Evolutionary conservation across 768 basidiomycete genomes (phyloP), one percentile per base, ranked within the genome.

Genomic region (Boletus sensibilis): DNA sequence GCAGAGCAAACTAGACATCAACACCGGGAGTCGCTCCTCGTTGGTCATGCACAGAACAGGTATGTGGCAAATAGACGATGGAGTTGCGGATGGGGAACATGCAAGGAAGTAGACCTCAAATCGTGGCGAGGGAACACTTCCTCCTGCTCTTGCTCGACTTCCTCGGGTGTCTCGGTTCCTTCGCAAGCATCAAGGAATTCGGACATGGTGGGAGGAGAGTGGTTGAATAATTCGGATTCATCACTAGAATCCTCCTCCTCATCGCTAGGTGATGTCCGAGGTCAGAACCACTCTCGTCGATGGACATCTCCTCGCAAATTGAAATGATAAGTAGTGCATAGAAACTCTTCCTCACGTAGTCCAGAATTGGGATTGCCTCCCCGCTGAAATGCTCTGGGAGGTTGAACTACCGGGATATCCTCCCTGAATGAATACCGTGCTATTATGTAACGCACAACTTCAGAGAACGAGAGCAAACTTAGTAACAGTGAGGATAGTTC

Each of bases 1-100:
- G 14, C 48, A 52, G 14, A 57, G 58, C 25, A 57, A n/a, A n/a
- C 55, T 57, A 2, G 58, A 59, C 57, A 58, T 56, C 44, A 56
- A 23, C 23, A 56, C 39, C 0, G 44, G 57, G 0, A 58, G 21
- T 21, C 51, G 49, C 27, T 56, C 38, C 34, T 35, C 44, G 16
- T 58, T 39, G 4, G 54, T 49, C 57, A 58, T 58, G 34, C 54
- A 58, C 4, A 58, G 34, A 11, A 58, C 18, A 8, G 54, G 49
- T 31, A 58, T 56, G 12, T 56, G 49, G 53, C 57, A 58, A 9
- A 14, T 33, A 7, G 57, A 21, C 2, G 53, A 49, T 6, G 45
- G 43, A 29, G 18, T 18, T 13, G 27, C 21, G 16, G 40, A 42
- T 9, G 45, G 14, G 25, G 34, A 8, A 34, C 6, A 18, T 21